These are phyloP conservation scores for Solanum hybrid DNA, from an alignment of 305 asterid species.

Conservation along the genomic window DNA sequence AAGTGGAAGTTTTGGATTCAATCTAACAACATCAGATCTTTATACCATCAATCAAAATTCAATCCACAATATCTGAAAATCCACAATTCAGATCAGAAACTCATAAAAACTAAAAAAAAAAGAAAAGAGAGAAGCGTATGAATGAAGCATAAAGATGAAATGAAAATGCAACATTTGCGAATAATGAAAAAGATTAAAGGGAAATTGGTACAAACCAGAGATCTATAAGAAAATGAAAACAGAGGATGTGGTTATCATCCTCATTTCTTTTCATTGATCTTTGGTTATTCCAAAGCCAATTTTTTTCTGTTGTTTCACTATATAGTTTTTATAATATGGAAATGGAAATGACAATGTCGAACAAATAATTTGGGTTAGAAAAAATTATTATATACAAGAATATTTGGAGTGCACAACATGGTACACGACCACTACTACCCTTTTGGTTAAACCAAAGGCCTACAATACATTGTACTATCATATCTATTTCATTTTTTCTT, in stretches of 20 bases:
- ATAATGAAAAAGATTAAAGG: constrained; percentile 17
- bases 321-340: neutral
- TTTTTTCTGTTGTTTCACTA: neutral
- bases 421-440: neutral
- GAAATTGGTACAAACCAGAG: constrained; percentile 27
- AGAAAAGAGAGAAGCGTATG: neutral
- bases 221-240: constrained; percentile 39
- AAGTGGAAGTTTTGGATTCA: constrained; percentile 30
- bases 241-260: constrained; percentile 46
- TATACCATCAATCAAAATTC: constrained; percentile 34
- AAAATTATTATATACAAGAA: neutral
- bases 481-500: neutral
- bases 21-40: constrained; percentile 39
- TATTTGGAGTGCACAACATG: constrained; percentile 10
- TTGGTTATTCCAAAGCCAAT: constrained; percentile 28
- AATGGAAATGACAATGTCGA: neutral
- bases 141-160: constrained; percentile 3
- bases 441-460: constrained; percentile 4
- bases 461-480: neutral
- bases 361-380: constrained; percentile 1
- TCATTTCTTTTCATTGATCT: constrained; percentile 32
- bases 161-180: constrained; percentile 5
- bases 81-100: constrained; percentile 34
- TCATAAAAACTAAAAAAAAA: neutral
- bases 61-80: constrained; percentile 25